Percentiles rank a stretch among this genome's conserved stretches.
phyloP scores from a whole-genome alignment of 2,329 filamentous ascomycete genomes.

The Calonectria pseudoreteaudii region DNA sequence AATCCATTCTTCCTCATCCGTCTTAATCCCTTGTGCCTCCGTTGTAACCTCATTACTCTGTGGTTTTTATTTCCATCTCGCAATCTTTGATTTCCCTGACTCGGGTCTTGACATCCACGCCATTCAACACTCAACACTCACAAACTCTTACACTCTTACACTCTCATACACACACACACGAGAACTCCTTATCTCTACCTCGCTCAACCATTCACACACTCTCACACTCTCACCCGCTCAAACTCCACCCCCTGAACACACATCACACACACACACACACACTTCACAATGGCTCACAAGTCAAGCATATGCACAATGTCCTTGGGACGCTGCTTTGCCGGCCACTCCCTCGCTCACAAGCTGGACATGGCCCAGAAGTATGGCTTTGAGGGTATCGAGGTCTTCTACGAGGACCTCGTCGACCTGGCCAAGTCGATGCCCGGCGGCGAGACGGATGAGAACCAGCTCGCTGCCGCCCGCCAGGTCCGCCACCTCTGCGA shows the following conservation, averaged over 20 bases:
- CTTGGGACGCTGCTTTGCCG: conserved; percentile 75
- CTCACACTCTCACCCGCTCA: background rate
- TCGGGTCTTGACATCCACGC: background rate
- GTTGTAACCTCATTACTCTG: background rate
- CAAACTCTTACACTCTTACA: too few species aligned
- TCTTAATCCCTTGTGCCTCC: background rate
- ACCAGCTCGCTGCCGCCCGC: conserved; percentile 68
- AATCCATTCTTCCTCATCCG: background rate
- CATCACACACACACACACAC: background rate
- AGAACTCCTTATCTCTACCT: background rate
- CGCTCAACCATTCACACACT: background rate
- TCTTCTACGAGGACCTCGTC: conserved; percentile 82
- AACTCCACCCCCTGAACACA: background rate
- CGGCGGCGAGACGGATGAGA: conserved; percentile 51
- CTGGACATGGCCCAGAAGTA: conserved; percentile 74
- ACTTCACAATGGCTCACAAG: conserved; percentile 61
- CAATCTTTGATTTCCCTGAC: conserved; percentile 3
- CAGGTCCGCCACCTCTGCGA: conserved; percentile 69
- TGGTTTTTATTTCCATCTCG: background rate
- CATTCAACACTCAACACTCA: background rate
- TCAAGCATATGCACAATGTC: conserved; percentile 83
- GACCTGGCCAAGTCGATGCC: conserved; percentile 64
- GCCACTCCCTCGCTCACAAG: conserved; percentile 75
- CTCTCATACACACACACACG: background rate
- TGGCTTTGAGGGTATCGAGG: conserved; percentile 77